A percentile compares a stretch with the other conserved stretches of the same genome.
Conservation (phyloP, 2,329 filamentous ascomycete genomes). For the Aureobasidium sp. region DNA sequence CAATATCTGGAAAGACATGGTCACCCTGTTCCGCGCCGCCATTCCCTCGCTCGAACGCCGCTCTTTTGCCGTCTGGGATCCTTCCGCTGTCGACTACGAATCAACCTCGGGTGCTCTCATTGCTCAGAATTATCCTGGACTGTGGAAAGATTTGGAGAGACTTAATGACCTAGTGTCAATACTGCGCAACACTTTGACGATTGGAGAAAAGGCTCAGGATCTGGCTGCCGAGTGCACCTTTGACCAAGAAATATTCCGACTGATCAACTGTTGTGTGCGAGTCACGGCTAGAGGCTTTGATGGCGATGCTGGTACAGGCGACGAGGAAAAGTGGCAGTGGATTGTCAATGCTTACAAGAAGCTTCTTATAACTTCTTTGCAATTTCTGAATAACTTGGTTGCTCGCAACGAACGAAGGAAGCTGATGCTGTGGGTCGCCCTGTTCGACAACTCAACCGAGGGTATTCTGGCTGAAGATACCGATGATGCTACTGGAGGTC, state of each 20-base stretch:
- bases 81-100: constrained; percentile 50
- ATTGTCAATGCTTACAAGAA: constrained; percentile 61
- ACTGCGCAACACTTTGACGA: constrained; percentile 55
- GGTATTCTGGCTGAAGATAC: constrained; percentile 13
- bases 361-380: constrained; percentile 57
- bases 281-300: constrained; percentile 60
- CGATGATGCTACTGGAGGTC: constrained; percentile 1
- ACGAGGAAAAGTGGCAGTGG: constrained; percentile 59
- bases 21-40: constrained; percentile 51
- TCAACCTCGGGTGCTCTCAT: constrained; percentile 55
- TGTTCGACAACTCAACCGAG: constrained; percentile 44
- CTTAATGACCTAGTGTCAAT: constrained; percentile 57
- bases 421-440: constrained; percentile 57
- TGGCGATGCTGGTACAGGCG: constrained; percentile 53
- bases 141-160: constrained; percentile 57
- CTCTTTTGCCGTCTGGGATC: constrained; percentile 55
- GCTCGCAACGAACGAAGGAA: constrained; percentile 60
- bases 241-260: constrained; percentile 53
- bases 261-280: constrained; percentile 58
- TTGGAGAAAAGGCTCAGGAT: constrained; percentile 55
- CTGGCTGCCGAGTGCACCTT: constrained; percentile 54
- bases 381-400: constrained; percentile 60
- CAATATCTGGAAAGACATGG: constrained; percentile 54
- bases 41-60: constrained; percentile 56
- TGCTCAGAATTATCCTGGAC: constrained; percentile 50